Evolutionary conservation across 2,329 filamentous ascomycete genomes (phyloP).

Genomic region (Colletotrichum sidae): DNA sequence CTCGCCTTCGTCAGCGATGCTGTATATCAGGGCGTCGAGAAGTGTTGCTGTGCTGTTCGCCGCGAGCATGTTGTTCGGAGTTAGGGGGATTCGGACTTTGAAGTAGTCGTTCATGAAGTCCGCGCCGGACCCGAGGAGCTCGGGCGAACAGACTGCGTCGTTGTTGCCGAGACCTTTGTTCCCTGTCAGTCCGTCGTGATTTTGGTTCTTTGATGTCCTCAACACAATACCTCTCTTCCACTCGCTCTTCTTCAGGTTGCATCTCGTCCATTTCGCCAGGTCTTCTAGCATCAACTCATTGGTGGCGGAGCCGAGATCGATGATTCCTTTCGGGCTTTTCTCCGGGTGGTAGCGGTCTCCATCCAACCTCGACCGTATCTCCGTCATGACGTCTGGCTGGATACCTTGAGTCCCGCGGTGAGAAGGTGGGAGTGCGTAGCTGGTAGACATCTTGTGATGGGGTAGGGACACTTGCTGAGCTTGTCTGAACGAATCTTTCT

Average conservation of each 20-base stretch:
- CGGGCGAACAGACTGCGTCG: background rate
- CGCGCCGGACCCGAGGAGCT: background rate
- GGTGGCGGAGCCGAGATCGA: conserved; percentile 22
- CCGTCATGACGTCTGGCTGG: background rate
- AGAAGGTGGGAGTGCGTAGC: conserved; percentile 1
- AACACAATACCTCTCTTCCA: conserved; percentile 5
- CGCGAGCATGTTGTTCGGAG: conserved; percentile 14
- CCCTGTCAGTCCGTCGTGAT: background rate
- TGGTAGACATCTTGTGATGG: conserved; percentile 1
- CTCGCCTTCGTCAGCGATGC: conserved; percentile 11
- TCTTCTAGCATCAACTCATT: conserved; percentile 30
- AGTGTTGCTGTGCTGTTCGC: background rate
- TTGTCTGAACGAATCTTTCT: too few relatives aligned
- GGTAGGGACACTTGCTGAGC: too few relatives aligned
- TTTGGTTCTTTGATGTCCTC: too few relatives aligned
- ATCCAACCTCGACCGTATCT: background rate
- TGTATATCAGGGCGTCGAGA: conserved; percentile 10
- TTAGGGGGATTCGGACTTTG: conserved; percentile 13
- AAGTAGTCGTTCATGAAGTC: conserved; percentile 28
- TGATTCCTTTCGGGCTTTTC: conserved; percentile 19
- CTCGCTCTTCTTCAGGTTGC: conserved; percentile 16
- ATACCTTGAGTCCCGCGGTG: background rate
- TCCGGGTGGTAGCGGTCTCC: background rate
- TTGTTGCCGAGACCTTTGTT: conserved; percentile 10
- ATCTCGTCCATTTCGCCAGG: conserved; percentile 11